Evolutionary conservation across 306 rosid species (phyloP).

Genomic region (Castanospermum australe): DNA sequence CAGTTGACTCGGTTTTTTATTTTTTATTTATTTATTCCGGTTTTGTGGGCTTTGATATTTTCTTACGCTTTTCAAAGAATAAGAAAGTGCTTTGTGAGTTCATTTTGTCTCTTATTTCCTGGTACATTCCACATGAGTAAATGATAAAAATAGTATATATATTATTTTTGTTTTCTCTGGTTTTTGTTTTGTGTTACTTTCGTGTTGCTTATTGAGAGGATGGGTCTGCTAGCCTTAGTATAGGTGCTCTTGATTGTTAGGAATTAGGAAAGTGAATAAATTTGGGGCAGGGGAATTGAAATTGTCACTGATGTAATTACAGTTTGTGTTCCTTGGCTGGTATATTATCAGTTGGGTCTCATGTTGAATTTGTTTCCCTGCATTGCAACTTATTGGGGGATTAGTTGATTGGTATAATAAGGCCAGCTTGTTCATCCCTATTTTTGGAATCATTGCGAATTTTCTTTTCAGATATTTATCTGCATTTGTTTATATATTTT

Average conservation of each 20-base stretch:
- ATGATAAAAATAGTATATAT: not conserved
- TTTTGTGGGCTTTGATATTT: conserved; percentile 3
- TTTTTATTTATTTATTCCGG: not conserved
- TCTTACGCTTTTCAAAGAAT: not conserved
- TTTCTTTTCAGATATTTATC: not conserved
- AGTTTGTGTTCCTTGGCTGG: too few relatives aligned
- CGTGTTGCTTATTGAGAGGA: not conserved
- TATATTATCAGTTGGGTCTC: not conserved
- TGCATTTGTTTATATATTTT: not conserved
- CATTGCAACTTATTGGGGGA: not conserved
- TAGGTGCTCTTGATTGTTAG: not conserved
- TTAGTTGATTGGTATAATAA: not conserved
- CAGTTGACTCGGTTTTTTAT: too few relatives aligned
- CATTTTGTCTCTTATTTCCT: not conserved
- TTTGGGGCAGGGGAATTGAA: not conserved
- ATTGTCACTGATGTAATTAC: not conserved
- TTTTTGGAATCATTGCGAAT: not conserved
- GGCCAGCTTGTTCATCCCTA: not conserved
- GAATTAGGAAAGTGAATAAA: not conserved
- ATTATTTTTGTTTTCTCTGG: too few relatives aligned
- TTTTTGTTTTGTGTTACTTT: not conserved
- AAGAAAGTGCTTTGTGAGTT: not conserved
- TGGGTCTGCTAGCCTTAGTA: not conserved
- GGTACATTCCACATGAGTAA: not conserved
- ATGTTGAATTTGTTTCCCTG: not conserved